Evolutionary conservation across 225 moss, liverwort and hornwort genomes (phyloP).

Genomic region (Takakia lepidozioides): DNA sequence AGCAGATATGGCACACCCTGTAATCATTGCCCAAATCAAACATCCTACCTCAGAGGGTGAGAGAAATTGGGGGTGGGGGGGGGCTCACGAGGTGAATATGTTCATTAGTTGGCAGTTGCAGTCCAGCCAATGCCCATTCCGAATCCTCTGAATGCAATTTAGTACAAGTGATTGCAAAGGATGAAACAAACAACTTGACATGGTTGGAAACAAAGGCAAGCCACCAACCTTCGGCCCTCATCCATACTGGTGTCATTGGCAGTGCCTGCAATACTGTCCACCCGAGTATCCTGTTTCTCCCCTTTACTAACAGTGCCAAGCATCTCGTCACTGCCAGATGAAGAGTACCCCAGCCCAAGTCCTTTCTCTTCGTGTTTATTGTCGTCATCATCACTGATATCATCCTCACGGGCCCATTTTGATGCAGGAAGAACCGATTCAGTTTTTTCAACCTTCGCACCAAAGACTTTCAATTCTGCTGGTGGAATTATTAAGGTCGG

Average conservation of each 20-base stretch:
- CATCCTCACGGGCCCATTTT: slow-evolving; percentile 96
- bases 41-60: too few relatives aligned
- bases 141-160: not conserved
- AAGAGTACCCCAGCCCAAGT: slow-evolving; percentile 83
- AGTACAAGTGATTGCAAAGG: not conserved
- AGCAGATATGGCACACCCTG: too few relatives aligned
- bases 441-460: slow-evolving; percentile 48
- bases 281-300: slow-evolving; percentile 66
- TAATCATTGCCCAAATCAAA: too few relatives aligned
- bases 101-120: too few relatives aligned
- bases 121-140: not conserved
- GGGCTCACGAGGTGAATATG: too few relatives aligned
- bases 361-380: slow-evolving; percentile 56
- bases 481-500: slow-evolving; percentile 48
- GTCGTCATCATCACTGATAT: slow-evolving; percentile 84
- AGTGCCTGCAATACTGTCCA: slow-evolving; percentile 35
- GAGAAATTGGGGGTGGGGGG: too few relatives aligned
- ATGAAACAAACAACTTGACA: not conserved
- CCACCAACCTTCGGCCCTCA: slow-evolving; percentile 78
- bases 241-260: slow-evolving; percentile 86
- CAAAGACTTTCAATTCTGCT: slow-evolving; percentile 66
- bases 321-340: slow-evolving; percentile 87
- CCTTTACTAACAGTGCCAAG: slow-evolving; percentile 41
- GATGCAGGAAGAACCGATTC: slow-evolving; percentile 88
- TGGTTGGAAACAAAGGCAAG: too few relatives aligned